Evolutionary conservation across 2,329 filamentous ascomycete species (phyloP).

Genomic region (Xylariales sp.): DNA sequence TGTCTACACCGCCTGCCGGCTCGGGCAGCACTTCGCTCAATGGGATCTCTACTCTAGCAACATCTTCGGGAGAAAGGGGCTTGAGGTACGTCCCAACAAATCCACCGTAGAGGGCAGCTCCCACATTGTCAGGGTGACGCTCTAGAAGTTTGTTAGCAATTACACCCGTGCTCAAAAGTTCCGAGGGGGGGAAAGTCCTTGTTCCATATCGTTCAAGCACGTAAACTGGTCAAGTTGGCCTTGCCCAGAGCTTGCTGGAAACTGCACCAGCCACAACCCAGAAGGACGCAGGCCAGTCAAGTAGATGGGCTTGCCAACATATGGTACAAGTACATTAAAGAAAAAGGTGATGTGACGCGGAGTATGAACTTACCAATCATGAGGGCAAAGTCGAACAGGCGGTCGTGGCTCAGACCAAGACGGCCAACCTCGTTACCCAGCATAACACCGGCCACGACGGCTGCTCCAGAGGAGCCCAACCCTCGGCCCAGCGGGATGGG

Average conservation of each 20-base stretch:
- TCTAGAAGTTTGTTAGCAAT: slow-evolving; percentile 39
- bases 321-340: too few relatives aligned
- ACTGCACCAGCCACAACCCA: too few relatives aligned
- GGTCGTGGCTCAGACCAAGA: slow-evolving; percentile 70
- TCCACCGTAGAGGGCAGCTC: slow-evolving; percentile 89
- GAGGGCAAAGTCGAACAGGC: slow-evolving; percentile 90
- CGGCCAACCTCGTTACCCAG: slow-evolving; percentile 85
- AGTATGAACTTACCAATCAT: slow-evolving; percentile 70
- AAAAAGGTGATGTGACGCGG: too few relatives aligned
- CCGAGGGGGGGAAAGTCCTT: neutral
- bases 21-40: slow-evolving; percentile 88
- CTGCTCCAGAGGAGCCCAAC: slow-evolving; percentile 90
- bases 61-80: slow-evolving; percentile 83
- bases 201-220: neutral
- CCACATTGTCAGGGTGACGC: slow-evolving; percentile 90
- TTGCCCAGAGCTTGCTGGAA: too few relatives aligned
- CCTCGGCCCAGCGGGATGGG: slow-evolving; percentile 90
- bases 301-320: too few relatives aligned
- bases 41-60: slow-evolving; percentile 87
- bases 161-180: neutral
- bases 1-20: slow-evolving; percentile 87
- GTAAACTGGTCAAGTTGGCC: too few relatives aligned
- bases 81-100: slow-evolving; percentile 97
- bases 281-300: too few relatives aligned
- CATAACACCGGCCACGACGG: slow-evolving; percentile 92